phyloP scores from a whole-genome alignment of 352 stramenopile genomes.

The Elongisporangium anandrum region DNA sequence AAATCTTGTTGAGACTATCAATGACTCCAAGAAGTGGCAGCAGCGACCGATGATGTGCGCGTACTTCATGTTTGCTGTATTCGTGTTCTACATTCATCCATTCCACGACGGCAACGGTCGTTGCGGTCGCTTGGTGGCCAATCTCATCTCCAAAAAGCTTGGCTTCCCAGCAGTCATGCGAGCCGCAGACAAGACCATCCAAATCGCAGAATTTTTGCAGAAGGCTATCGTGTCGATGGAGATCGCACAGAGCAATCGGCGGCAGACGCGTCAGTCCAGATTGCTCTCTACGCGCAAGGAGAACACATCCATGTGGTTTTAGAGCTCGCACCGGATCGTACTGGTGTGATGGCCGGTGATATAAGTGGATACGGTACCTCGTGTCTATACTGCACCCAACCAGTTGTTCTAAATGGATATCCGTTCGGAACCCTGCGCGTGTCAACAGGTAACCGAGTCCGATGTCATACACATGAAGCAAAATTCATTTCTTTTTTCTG shows the following conservation, averaged over 20 bases:
- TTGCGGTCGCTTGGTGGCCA: slow-evolving; percentile 65
- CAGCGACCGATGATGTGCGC: slow-evolving; percentile 55
- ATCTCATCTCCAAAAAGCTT: slow-evolving; percentile 70
- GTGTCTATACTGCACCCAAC: not conserved
- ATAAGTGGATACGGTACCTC: not conserved
- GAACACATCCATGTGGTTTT: slow-evolving; percentile 84
- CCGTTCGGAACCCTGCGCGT: not conserved
- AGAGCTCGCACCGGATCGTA: not conserved
- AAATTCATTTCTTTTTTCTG: not conserved
- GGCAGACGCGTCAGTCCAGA: slow-evolving; percentile 39
- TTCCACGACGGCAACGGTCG: slow-evolving; percentile 83
- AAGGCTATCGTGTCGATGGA: slow-evolving; percentile 71
- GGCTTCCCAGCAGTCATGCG: slow-evolving; percentile 57
- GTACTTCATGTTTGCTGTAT: slow-evolving; percentile 74
- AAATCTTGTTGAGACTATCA: slow-evolving; percentile 40
- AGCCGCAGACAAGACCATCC: slow-evolving; percentile 78
- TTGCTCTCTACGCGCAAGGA: slow-evolving; percentile 55
- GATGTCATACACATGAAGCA: not conserved
- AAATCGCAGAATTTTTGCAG: slow-evolving; percentile 69
- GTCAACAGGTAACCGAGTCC: not conserved
- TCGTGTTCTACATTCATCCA: slow-evolving; percentile 85
- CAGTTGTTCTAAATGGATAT: not conserved
- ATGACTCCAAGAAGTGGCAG: slow-evolving; percentile 32
- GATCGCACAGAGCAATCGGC: slow-evolving; percentile 50
- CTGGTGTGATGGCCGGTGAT: not conserved